Base-by-base conservation (phyloP, 352 stramenopile genomes). In the Globisporangium solare region DNA sequence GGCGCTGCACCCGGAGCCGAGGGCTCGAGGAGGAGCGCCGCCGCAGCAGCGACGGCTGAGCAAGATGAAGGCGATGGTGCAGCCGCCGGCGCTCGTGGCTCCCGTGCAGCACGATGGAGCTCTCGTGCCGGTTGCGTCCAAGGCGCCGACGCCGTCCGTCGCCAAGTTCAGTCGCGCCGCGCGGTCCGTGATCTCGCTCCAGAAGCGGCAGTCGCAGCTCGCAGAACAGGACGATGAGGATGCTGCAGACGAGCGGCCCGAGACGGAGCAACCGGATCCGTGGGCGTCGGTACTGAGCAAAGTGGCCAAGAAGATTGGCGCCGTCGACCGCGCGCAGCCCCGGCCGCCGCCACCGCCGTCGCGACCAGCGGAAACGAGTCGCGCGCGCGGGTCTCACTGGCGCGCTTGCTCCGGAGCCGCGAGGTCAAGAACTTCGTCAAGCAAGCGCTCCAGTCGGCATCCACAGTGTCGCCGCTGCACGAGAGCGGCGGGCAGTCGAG, bases 361-460 rank as follows among this genome's bases (percentile, higher is more conserved):
- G 5, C 24, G 24, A 27, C 24, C 2, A 27, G 24, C 24, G 24
- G 24, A 5, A 58, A 39, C 32, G 18, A 42, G 32, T 15, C 41
- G n/a, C n/a, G 54, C 21, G 51, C 56, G 35, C 50, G 52, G 11
- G 69, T 79, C 43, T 84, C 73, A 37, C 59, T 88, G 1, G 68
- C 64, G 13, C 64, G 79, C 45, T 55, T 89, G 65, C 60, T 89
- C 39, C 70, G 79, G 53, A 82, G 76, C 54, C 63, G 66, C 20
- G 66, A 79, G 27, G 71, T 89, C 41, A 85, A 87, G 60, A 78
- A 74, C 49, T 66, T 89, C 18, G 79, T 89, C 6, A 70, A 74
- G 24, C 37, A 39, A 47, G 58, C 6, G 39, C 53, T n/a, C 15
- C 51, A 15, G 37, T 8, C 42, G 1, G 12, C 42, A 14, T 32